phyloP scores from a whole-genome alignment of 1,284 basidiomycete species.

The Heimioporus punctisporus region DNA sequence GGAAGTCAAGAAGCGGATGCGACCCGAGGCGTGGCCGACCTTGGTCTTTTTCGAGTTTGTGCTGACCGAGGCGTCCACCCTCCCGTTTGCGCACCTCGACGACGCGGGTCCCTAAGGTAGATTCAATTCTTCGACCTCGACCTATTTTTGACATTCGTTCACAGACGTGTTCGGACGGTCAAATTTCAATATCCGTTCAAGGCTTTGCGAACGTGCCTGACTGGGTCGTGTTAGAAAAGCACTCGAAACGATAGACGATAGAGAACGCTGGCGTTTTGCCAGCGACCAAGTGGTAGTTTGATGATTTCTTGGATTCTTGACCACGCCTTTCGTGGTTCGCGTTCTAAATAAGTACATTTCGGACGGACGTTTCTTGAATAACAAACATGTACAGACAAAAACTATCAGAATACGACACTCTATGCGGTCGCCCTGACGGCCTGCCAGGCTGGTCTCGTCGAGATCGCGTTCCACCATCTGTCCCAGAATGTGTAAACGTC shows the following conservation, averaged over 20 bases:
- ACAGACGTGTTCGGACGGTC: too few species aligned
- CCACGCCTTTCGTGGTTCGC: too few species aligned
- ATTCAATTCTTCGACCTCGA: not conserved
- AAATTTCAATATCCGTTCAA: too few species aligned
- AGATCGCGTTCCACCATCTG: constrained; percentile 42
- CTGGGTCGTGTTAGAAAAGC: too few species aligned
- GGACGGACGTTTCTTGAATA: too few species aligned
- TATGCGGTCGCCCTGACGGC: constrained; percentile 35
- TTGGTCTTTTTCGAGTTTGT: not conserved
- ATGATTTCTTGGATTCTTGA: too few species aligned
- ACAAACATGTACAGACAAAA: not conserved
- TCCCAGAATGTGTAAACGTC: not conserved
- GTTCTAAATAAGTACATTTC: too few species aligned
- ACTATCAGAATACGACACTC: not conserved
- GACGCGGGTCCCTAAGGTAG: not conserved
- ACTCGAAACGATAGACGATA: too few species aligned
- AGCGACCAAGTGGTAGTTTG: too few species aligned
- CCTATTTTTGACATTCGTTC: too few species aligned
- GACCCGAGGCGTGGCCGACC: not conserved
- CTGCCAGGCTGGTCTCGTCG: constrained; percentile 38
- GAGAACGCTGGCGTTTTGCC: too few species aligned
- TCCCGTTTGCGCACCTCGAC: not conserved
- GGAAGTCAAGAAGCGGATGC: not conserved
- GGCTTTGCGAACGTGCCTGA: too few species aligned
- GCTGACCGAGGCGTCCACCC: not conserved